Base-by-base conservation (phyloP, 1,139 yeast species). In the Blastobotrys elegans region DNA sequence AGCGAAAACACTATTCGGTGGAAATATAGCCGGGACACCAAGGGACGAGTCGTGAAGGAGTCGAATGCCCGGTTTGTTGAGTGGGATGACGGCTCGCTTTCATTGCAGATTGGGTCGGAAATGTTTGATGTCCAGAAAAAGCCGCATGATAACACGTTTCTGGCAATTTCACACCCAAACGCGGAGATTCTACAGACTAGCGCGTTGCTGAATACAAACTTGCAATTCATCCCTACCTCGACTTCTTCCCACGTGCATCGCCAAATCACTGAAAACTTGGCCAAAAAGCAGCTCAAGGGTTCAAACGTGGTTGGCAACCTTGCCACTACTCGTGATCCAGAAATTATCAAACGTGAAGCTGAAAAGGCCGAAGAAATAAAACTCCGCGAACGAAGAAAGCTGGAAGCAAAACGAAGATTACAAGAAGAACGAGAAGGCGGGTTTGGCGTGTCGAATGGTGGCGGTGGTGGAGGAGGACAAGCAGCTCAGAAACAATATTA, bases 1-100 rank as follows among this genome's bases (percentile, higher is more conserved):
- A 86, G 84, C 54, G 89, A 85, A 60, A 88, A 88, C 63, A 88
- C 96, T 0, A 73, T 92, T 33, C 77, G 97, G 60, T 92, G 98
- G 98, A 80, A 95, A 67, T 89, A 90, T 64, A 83, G 88, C 26
- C 70, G 77, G 44, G 79, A 77, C 41, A 78, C 77, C 39, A 70
- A 76, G 46, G 85, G 80, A 24, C 75, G 77, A 49, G 79, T 85
- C 55, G 58, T 61, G 58, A 86, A 86, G 59, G 95, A 89, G 64
- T 84, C 95, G 5, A 92, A 92, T 62, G 83, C 97, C 2, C 89
- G 92, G 61, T 82, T 90, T 50, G 77, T 92, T 27, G 84, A 86
- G 64, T 92, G 99, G 99, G 84, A 85, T 49, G 97, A 92, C 66
- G 99, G 98, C 0, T 74, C 86, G 4, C 67, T 83, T 54, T 88